Evolutionary conservation across 108 stramenopile genomes (phyloP), one percentile per base, ranked within the genome.

Genomic region (Asterionellopsis glacialis): DNA sequence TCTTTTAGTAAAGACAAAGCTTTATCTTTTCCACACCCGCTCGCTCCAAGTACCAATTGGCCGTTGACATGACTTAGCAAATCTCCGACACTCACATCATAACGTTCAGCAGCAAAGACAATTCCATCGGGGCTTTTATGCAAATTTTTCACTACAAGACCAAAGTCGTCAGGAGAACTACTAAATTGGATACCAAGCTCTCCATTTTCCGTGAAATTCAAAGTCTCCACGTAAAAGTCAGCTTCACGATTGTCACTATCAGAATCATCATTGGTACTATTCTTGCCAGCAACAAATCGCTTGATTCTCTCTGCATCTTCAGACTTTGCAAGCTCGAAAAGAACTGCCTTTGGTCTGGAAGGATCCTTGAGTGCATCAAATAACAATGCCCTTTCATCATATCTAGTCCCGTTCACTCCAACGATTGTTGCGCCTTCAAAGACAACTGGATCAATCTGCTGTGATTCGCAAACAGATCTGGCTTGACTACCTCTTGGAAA

Each of bases 401-500:
- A 83, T 24, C 72, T 73, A 24, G 70, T 70, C 10, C 93, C 93
- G 72, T 94, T 94, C 16, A 94, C 93, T 57, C 84, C 84, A 5
- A 86, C 73, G 59, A 94, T 88, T 7, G 84, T 80, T 9, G 93
- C 79, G 26, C 87, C 87, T 57, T 90, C 86, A 75, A 94, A 94
- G 12, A 76, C 42, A 11, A 80, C 83, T 9, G 91, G 91, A 69
- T 89, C 88, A n/a, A 94, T 68, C 21, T 87, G 79, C 41, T 70
- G 64, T n/a, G 53, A 59, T 75, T 84, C 85, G 42, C 88, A 88
- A 11, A 94, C 93, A 21, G 69, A 59, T 49, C 89, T 57, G 21
- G 93, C 89, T 63, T 94, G 93, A 22, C 85, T 87, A 21, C 93
- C 93, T 48, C 93, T 57, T 12, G 93, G 93, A 61, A 94, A 88